Evolutionary conservation across 768 basidiomycete genomes (phyloP).

Genomic region (Boletus rubescentipes): DNA sequence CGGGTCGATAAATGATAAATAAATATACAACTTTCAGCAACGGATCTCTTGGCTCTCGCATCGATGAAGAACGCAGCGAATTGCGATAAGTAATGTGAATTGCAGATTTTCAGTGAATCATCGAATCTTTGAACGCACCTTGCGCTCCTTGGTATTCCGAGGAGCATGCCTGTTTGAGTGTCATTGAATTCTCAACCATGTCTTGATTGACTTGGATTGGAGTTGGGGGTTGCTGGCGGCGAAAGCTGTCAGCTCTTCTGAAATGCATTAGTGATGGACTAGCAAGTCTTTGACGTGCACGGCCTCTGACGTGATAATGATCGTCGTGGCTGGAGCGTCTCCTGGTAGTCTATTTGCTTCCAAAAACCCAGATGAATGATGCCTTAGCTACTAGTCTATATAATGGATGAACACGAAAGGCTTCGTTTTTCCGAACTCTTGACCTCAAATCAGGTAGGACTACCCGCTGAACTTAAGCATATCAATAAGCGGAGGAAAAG

Average conservation of each 20-base stretch:
- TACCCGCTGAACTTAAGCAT: constrained; percentile 88
- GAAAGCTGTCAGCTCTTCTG: constrained; percentile 6
- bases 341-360: no score
- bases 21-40: constrained; percentile 50
- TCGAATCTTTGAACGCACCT: constrained; percentile 83
- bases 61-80: constrained; percentile 82
- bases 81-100: constrained; percentile 83
- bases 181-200: constrained; percentile 56
- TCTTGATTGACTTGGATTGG: constrained; percentile 21
- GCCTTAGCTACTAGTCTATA: no score
- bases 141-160: constrained; percentile 75
- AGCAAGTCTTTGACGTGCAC: constrained; percentile 5
- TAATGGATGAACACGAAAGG: no score
- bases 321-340: constrained; percentile 33
- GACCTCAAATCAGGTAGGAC: constrained; percentile 77
- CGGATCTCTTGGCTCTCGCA: constrained; percentile 77
- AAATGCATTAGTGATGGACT: constrained; percentile 11
- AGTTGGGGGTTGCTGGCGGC: constrained; percentile 11
- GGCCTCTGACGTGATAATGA: constrained; percentile 52
- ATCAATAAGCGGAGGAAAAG: constrained; percentile 91
- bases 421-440: no score
- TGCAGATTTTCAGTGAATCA: constrained; percentile 57
- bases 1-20: no score
- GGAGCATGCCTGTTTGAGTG: constrained; percentile 78
- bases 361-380: no score